A percentile compares a stretch with the other conserved stretches of the same genome.
Evolutionary conservation across 805 yeast species (phyloP).

Genomic region (Teunomyces pallodes): DNA sequence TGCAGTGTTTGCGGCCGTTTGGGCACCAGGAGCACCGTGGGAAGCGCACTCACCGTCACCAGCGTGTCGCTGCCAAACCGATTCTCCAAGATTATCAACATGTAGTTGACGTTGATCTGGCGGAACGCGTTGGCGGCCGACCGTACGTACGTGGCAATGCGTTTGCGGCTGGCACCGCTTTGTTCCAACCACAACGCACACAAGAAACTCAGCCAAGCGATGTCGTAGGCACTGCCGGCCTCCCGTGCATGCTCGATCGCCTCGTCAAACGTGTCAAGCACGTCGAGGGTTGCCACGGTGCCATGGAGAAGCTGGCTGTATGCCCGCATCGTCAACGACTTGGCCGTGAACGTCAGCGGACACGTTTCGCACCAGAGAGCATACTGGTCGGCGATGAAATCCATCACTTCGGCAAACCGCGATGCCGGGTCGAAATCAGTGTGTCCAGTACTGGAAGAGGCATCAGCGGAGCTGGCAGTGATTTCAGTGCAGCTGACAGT

Average conservation of each 20-base stretch:
- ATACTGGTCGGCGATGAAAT: slow-evolving; percentile 14
- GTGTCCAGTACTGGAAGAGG: background rate
- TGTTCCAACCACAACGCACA: slow-evolving; percentile 41
- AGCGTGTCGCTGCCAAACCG: slow-evolving; percentile 18
- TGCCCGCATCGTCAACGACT: slow-evolving; percentile 34
- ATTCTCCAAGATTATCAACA: slow-evolving; percentile 21
- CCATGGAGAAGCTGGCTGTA: slow-evolving; percentile 13
- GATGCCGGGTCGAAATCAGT: too few species aligned
- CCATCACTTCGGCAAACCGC: background rate
- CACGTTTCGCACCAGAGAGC: slow-evolving; percentile 33
- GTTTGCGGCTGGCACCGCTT: slow-evolving; percentile 19
- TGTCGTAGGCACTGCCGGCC: slow-evolving; percentile 33
- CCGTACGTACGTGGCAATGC: slow-evolving; percentile 36
- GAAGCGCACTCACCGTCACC: background rate
- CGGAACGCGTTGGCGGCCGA: slow-evolving; percentile 36
- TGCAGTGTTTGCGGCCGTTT: background rate
- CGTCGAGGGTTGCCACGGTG: slow-evolving; percentile 26
- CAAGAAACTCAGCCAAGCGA: slow-evolving; percentile 38
- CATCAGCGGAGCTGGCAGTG: background rate
- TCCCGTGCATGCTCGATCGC: slow-evolving; percentile 40
- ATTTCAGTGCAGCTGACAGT: background rate
- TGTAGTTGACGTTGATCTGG: background rate
- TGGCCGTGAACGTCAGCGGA: slow-evolving; percentile 39
- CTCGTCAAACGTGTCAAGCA: slow-evolving; percentile 44
- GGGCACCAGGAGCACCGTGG: background rate